Conservation (phyloP, 2,329 filamentous ascomycete genomes). For the Monascus ruber region DNA sequence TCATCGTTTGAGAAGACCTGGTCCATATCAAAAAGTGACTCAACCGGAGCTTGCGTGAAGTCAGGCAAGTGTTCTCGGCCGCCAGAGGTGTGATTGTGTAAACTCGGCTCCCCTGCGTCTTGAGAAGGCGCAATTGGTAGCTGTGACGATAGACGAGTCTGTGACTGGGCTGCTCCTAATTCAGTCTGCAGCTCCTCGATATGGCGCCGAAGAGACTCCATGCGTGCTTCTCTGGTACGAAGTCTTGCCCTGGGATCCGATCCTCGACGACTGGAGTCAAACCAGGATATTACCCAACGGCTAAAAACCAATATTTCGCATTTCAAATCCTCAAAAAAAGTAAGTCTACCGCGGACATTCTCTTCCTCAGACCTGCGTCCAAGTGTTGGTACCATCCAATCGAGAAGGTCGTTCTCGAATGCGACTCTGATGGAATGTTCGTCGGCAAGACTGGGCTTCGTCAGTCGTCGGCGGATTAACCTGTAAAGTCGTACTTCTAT, state of each 20-base stretch:
- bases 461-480: slow-evolving; percentile 28
- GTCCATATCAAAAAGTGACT: slow-evolving; percentile 8
- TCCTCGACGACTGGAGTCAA: slow-evolving; percentile 14
- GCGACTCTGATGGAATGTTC: slow-evolving; percentile 32
- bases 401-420: slow-evolving; percentile 31
- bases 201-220: slow-evolving; percentile 17
- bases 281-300: slow-evolving; percentile 20
- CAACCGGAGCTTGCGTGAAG: slow-evolving; percentile 6
- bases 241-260: slow-evolving; percentile 7
- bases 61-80: slow-evolving; percentile 5
- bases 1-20: slow-evolving; percentile 21
- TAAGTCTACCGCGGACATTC: slow-evolving; percentile 23
- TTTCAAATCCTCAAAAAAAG: slow-evolving; percentile 25
- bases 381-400: slow-evolving; percentile 31
- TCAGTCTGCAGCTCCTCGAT: slow-evolving; percentile 21
- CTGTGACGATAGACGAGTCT: slow-evolving; percentile 6
- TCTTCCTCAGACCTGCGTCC: slow-evolving; percentile 32
- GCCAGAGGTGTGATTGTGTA: slow-evolving; percentile 6
- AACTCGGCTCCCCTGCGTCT: slow-evolving; percentile 8
- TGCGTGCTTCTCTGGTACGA: slow-evolving; percentile 11
- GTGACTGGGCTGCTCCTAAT: slow-evolving; percentile 10
- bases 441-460: slow-evolving; percentile 30
- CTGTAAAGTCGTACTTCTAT: slow-evolving; percentile 30
- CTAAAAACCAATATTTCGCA: slow-evolving; percentile 23
- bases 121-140: slow-evolving; percentile 5